Base-by-base conservation (phyloP, 2,329 filamentous ascomycete species). In the Cyclaneusma minus region DNA sequence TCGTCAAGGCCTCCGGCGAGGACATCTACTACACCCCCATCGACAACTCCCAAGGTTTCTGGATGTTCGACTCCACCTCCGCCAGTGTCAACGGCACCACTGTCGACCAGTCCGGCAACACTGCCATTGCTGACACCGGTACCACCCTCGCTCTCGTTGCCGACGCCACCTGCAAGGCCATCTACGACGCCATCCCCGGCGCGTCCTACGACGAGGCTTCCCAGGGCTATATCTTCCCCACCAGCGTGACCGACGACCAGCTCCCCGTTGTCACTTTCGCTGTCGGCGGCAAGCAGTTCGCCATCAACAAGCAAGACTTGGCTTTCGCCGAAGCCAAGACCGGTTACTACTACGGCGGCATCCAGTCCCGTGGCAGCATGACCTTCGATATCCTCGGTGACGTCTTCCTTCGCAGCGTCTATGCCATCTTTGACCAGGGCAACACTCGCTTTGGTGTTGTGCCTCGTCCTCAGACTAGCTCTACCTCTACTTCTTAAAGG, bases 81-180 rank as follows among this genome's bases (percentile, higher is more conserved):
- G 60, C 60, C 13, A 59, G 56, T 1, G 54, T 82, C 35, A 68
- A 68, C 36, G 70, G 66, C 30, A 55, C 63, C 32, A 54, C 51
- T 2, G 48, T 72, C 15, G 25, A 49, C 2, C 56, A 62, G 7
- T 43, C 51, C 3, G 58, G 56, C 24, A 80, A 80, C 49, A 70
- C 55, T 16, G 72, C 75, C 24, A 79, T 82, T 37, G 68, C 65
- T 17, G 77, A 82, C 45, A 82, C 76, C 0, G 76, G 74, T 29
- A 80, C 75, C 16, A 76, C 74, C 1, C 60, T 82, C 25, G 65
- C 65, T 2, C 57, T 82, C 16, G 56, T 81, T 24, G 62, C 64
- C 21, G 76, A 82, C 41, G 43, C 50, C 2, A 58, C 66, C 8
- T 72, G 66, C 42, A 51, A 70, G 31, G 62, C 62, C 3, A 58